phyloP scores from a whole-genome alignment of 768 basidiomycete genomes.

The Megacollybia marginata region DNA sequence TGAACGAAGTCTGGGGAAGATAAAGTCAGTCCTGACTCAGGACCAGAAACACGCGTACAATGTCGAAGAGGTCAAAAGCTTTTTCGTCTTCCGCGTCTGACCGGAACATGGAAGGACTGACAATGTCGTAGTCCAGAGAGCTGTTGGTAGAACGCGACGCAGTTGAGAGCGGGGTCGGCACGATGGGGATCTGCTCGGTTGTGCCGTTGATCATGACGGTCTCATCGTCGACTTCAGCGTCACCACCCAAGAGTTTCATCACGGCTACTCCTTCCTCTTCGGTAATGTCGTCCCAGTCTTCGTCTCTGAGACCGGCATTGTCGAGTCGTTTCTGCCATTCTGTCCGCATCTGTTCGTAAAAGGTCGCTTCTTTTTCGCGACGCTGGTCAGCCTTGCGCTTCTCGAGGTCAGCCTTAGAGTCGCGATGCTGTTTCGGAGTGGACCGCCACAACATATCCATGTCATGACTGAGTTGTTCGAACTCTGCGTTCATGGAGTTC shows the following conservation, averaged over 20 bases:
- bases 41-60: slow-evolving; percentile 7
- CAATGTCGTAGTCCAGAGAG: slow-evolving; percentile 34
- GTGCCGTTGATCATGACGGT: neutral
- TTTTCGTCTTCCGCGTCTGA: slow-evolving; percentile 22
- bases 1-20: slow-evolving; percentile 1
- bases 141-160: slow-evolving; percentile 19
- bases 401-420: slow-evolving; percentile 19
- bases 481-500: slow-evolving; percentile 14
- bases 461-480: slow-evolving; percentile 16
- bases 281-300: slow-evolving; percentile 39
- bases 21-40: neutral
- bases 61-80: slow-evolving; percentile 17
- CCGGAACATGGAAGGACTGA: slow-evolving; percentile 34
- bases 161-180: neutral
- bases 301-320: slow-evolving; percentile 25
- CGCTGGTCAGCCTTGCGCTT: slow-evolving; percentile 16
- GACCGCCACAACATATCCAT: slow-evolving; percentile 21
- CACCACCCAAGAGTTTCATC: slow-evolving; percentile 28
- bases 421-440: slow-evolving; percentile 10
- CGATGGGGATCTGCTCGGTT: slow-evolving; percentile 8
- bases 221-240: slow-evolving; percentile 25
- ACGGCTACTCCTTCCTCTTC: slow-evolving; percentile 26
- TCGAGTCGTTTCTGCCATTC: slow-evolving; percentile 34
- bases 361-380: slow-evolving; percentile 21
- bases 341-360: slow-evolving; percentile 22